Evolutionary conservation across 495 filamentous ascomycete species (phyloP).

Genomic region (Schizothecium vesticola): DNA sequence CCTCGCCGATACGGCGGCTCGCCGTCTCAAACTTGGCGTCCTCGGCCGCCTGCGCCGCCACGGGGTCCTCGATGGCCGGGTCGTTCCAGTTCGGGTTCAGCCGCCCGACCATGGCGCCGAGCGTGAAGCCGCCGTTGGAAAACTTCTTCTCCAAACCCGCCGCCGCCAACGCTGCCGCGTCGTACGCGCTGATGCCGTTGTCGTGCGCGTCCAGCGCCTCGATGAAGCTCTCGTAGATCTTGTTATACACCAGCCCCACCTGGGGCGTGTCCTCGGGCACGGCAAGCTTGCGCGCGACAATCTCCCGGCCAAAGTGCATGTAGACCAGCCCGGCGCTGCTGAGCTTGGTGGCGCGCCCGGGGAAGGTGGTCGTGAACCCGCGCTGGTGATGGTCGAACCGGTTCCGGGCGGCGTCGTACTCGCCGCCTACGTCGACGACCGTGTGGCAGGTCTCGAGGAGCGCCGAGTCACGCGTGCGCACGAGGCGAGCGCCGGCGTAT

Average conservation of each 20-base stretch:
- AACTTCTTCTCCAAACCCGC: conserved; percentile 74
- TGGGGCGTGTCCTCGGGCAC: conserved; percentile 52
- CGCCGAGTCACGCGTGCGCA: conserved; percentile 80
- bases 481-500: conserved; percentile 67
- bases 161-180: conserved; percentile 54
- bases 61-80: conserved; percentile 38
- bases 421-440: conserved; percentile 91
- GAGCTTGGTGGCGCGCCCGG: conserved; percentile 74
- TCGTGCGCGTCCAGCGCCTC: conserved; percentile 97
- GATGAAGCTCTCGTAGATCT: conserved; percentile 89
- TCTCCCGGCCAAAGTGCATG: conserved; percentile 84
- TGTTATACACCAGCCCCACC: conserved; percentile 70
- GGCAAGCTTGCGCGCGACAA: conserved; percentile 64
- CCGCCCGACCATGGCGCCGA: conserved; percentile 76
- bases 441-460: conserved; percentile 79
- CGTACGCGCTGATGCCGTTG: conserved; percentile 84
- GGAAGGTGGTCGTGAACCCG: conserved; percentile 72
- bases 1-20: conserved; percentile 74
- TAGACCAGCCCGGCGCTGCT: conserved; percentile 90
- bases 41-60: conserved; percentile 64
- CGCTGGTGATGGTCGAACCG: conserved; percentile 98
- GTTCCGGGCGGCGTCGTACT: conserved; percentile 69
- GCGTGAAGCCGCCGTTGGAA: conserved; percentile 69
- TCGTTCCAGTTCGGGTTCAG: conserved; percentile 73
- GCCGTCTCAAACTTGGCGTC: conserved; percentile 74